Base-by-base conservation (phyloP, 257 asterid species). In the Ballota nigra region DNA sequence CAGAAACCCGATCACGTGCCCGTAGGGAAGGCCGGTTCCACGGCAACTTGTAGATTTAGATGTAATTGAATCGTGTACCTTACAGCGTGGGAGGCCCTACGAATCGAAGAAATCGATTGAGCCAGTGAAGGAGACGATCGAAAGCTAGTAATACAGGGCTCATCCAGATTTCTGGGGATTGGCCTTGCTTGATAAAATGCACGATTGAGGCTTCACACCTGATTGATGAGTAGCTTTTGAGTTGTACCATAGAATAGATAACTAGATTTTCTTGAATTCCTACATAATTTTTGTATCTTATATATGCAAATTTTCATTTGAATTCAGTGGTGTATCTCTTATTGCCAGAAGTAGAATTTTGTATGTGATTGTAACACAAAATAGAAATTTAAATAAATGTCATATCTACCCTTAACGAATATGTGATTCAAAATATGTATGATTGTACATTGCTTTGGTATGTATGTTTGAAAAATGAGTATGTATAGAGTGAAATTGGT, bases 11-110 rank as follows among this genome's bases (percentile, higher is more conserved):
- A 68, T 69, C 90, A 45, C 96, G 90, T 15, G 85, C 89, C 29
- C 89, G 99, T 80, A 92, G 87, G 83, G 96, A 89, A 82, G 98
- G 99, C 55, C 88, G 96, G 63, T 92, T 92, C 80, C 86, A 86
- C 43, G 83, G 65, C 66, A 67, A 78, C 77, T 83, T 76, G 82
- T 75, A 29, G 71, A 13, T 15, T 73, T 64, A 73, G 63, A 72
- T 78, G 77, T 65, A 57, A 70, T 24, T 5, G 45, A 60, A 71
- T 59, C 13, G 36, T 22, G 59, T 77, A 55, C 63, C 16, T 75
- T 11, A 55, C 78, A 45, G 61, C 29, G 26, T 6, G 43, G 18
- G 78, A 66, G 80, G 77, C 63, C 52, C 26, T 55, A 62, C 51
- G 64, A 64, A 68, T 56, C 20, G 5, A 59, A 20, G 62, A 63